Evolutionary conservation across 1,139 yeast species (phyloP).

Genomic region (Blastobotrys capitulatus): DNA sequence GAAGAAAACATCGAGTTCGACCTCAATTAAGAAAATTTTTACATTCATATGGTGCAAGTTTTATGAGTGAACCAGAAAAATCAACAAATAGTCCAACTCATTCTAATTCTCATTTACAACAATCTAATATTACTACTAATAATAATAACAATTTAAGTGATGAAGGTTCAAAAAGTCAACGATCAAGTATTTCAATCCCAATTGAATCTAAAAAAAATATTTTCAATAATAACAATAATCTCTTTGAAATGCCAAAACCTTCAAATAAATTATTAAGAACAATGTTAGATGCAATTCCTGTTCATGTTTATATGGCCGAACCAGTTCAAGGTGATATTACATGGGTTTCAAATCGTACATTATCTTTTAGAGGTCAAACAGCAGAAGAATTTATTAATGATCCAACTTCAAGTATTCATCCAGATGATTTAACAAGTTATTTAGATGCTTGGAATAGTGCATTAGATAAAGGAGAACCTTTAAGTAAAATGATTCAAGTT

Average conservation of each 20-base stretch:
- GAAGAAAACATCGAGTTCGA: slow-evolving; percentile 14
- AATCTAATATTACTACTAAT: no score
- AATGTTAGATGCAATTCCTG: slow-evolving; percentile 34
- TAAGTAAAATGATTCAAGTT: slow-evolving; percentile 29
- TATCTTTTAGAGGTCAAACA: slow-evolving; percentile 32
- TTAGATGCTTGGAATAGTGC: slow-evolving; percentile 28
- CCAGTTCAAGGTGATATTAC: slow-evolving; percentile 31
- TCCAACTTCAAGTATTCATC: slow-evolving; percentile 28
- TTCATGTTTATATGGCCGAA: slow-evolving; percentile 33
- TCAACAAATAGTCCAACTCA: background rate
- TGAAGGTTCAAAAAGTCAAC: background rate
- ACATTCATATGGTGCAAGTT: slow-evolving; percentile 22
- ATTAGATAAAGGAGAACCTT: slow-evolving; percentile 29
- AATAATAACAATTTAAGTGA: background rate
- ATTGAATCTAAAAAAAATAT: background rate
- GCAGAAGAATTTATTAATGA: slow-evolving; percentile 27
- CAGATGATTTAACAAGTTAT: slow-evolving; percentile 28
- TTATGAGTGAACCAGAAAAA: slow-evolving; percentile 19
- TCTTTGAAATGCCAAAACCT: slow-evolving; percentile 19
- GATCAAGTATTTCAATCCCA: background rate
- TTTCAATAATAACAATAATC: background rate
- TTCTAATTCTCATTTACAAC: background rate
- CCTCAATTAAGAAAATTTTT: slow-evolving; percentile 19
- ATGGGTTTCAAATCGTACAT: slow-evolving; percentile 34
- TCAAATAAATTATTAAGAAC: slow-evolving; percentile 28